Base-by-base conservation (phyloP, 768 basidiomycete genomes). In the Rhizopogon salebrosus region DNA sequence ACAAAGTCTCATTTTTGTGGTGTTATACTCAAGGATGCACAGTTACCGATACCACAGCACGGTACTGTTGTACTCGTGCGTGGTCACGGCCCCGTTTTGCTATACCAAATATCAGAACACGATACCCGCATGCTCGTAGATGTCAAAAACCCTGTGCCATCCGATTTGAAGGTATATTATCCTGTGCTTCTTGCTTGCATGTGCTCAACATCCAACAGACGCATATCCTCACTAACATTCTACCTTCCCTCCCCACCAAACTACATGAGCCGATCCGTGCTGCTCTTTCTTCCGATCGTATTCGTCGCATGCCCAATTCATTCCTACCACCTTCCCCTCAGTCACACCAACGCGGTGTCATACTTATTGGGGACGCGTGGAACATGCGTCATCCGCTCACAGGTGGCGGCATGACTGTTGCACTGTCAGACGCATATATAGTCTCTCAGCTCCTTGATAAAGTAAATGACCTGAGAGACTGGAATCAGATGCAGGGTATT, bases 371-470 rank as follows among this genome's bases (percentile, higher is more conserved):
- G 1, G 97, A 98, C 65, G 85, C 95, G 2, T 95, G 92, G 88
- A 99, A 98, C 66, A 98, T 98, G 95, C 89, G 97, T 0, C 97
- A 99, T 68, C 97, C 97, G 2, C 78, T 99, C 20, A 99, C 97
- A 0, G 97, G 97, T 5, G 93, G 94, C 10, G 97, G 97, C 5
- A 99, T 99, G 97, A 95, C 94, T 0, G 95, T 98, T 36, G 94
- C 93, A 2, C 74, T 98, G 42, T 79, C 84, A 62, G 97, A 98
- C 59, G 87, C 89, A 4, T 86, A 92, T 13, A 58, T 89, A 29
- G 76, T 98, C 13, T 70, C 83, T 31, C 71, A 80, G 14, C 72
- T 91, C 54, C 73, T 97, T 0, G 71, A 70, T 1, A 58, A 74
- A 23, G 67, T 85, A 35, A 59, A 63, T 22, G 62, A 70, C 54